Evolutionary conservation across 768 basidiomycete species (phyloP), one percentile per base, ranked within the genome.

Genomic region (Zangia roseola): DNA sequence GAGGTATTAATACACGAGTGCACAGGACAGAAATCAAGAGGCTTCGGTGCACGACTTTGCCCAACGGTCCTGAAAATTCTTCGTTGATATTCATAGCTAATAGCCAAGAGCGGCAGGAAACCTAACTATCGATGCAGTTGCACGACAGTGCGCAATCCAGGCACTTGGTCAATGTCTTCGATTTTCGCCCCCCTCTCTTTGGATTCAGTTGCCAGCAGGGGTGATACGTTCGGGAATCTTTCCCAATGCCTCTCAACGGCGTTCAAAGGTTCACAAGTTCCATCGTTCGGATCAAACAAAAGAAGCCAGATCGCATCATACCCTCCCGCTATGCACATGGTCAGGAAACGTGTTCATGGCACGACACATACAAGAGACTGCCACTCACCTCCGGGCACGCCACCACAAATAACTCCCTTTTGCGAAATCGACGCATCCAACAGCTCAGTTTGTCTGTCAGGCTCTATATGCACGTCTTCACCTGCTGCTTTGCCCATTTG

Each of bases 301-400:
- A 99, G 80, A 6, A 99, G 73, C 92, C 94, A 98, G 50, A 98
- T 81, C 7, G 97, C 97, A 63, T 99, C 97, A 67, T 90, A 98
- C 2, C 97, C 97, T 10, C 97, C 97, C 44, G 97, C 97, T 97
- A 56, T 45, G 30, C 21, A 34, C 43, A 28, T 10, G 37, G 8
- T 55, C 36, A 55, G 45, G 28, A 45, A 16, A 40, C 35, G n/a
- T 8, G 4, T 7, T 2, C 24, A 1, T 5, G 31, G 13, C 6
- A 19, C 9, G 33, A 33, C 10, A 10, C 40, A 16, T 10, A 16
- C 20, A 23, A 31, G 25, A 25, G 43, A 36, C 37, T 24, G 19
- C 9, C 5, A 66, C 87, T 57, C 61, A 94, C 94, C 94, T 35
- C 97, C 97, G 6, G 97, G 97, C 5, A 98, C 97, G 17, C 95